Percentiles rank a stretch among this genome's conserved stretches.
Conservation (phyloP, 2,329 filamentous ascomycete species). For the Aspergillus sp. region DNA sequence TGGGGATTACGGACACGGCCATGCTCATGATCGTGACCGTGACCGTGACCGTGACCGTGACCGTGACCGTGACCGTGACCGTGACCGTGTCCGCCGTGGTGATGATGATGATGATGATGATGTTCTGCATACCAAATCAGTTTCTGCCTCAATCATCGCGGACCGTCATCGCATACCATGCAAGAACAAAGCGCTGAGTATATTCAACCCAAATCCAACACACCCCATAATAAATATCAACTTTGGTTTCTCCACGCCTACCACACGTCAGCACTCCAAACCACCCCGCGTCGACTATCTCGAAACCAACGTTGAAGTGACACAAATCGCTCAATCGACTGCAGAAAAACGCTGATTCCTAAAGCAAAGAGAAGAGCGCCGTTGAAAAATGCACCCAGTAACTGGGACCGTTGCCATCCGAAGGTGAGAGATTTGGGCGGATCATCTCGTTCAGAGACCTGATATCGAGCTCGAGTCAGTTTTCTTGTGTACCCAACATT, state of each 20-base stretch:
- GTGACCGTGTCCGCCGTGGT: no score
- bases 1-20: background rate
- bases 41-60: background rate
- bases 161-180: slow-evolving; percentile 44
- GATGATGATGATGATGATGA: slow-evolving; percentile 11
- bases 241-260: slow-evolving; percentile 58
- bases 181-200: slow-evolving; percentile 59
- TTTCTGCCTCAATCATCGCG: background rate
- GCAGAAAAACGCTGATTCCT: slow-evolving; percentile 64
- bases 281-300: background rate
- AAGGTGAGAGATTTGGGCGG: slow-evolving; percentile 59
- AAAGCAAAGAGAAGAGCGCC: slow-evolving; percentile 67
- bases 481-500: background rate
- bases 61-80: slow-evolving; percentile 7
- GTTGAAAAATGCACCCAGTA: slow-evolving; percentile 75
- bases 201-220: slow-evolving; percentile 59
- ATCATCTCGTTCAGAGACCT: slow-evolving; percentile 52
- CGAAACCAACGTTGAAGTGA: slow-evolving; percentile 20
- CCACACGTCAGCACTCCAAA: background rate
- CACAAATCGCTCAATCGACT: slow-evolving; percentile 59
- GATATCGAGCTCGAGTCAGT: background rate
- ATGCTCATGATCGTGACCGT: background rate
- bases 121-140: slow-evolving; percentile 3
- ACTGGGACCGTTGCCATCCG: slow-evolving; percentile 68
- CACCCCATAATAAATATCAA: slow-evolving; percentile 64